Percentiles rank a stretch among this genome's conserved stretches.
These are phyloP conservation scores for Solanum lignicaule DNA, from an alignment of 257 asterid species.

Conservation along the genomic window DNA sequence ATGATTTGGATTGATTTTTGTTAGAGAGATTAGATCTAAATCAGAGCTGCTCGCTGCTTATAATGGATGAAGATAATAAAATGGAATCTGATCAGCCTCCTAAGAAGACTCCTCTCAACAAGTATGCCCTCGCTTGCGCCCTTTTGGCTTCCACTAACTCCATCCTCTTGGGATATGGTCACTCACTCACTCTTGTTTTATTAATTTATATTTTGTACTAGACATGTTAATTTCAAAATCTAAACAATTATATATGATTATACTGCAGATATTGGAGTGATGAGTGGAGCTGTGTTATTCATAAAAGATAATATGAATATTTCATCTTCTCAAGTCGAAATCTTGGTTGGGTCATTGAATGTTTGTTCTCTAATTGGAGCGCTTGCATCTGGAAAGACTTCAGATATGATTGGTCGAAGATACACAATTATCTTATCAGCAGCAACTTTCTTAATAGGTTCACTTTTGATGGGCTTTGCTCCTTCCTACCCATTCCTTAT, in stretches of 20 bases:
- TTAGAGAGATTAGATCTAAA: background rate
- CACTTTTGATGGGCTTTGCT: slow-evolving; percentile 66
- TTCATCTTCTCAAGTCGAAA: slow-evolving; percentile 43
- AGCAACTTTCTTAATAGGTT: slow-evolving; percentile 51
- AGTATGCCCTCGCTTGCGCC: slow-evolving; percentile 60
- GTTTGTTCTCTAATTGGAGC: slow-evolving; percentile 64
- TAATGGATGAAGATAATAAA: background rate
- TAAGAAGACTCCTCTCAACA: slow-evolving; percentile 25
- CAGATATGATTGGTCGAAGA: slow-evolving; percentile 72
- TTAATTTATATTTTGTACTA: background rate
- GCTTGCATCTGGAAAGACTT: slow-evolving; percentile 69
- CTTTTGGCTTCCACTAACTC: slow-evolving; percentile 78
- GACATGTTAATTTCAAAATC: background rate
- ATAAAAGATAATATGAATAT: slow-evolving; percentile 53
- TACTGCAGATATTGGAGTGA: slow-evolving; percentile 64
- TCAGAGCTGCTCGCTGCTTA: background rate
- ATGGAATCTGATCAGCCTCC: background rate
- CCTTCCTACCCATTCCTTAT: slow-evolving; percentile 54
- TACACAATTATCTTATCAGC: slow-evolving; percentile 78
- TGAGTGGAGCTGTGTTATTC: slow-evolving; percentile 71
- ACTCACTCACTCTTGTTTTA: background rate
- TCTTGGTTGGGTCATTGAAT: slow-evolving; percentile 59
- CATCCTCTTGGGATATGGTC: slow-evolving; percentile 77
- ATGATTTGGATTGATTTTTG: background rate
- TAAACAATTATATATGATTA: background rate